These are phyloP conservation scores for Rhizopus arrhizus DNA, from an alignment of 371 early-diverging fungal genomes.

Conservation along the genomic window DNA sequence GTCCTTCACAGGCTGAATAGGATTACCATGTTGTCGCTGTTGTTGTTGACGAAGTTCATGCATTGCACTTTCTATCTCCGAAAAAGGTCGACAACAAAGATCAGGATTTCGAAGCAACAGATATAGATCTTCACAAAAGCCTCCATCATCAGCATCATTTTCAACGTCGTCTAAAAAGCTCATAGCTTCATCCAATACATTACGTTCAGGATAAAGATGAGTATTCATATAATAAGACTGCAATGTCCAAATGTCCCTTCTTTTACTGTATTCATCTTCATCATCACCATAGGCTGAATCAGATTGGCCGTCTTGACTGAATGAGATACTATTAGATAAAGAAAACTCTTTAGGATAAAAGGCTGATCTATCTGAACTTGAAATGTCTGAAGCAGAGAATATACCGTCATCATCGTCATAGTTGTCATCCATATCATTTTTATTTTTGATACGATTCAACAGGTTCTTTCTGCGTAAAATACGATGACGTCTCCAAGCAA, in stretches of 20 bases:
- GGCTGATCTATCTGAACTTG: too few relatives aligned
- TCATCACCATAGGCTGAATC: not conserved
- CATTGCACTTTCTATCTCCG: conserved; percentile 29
- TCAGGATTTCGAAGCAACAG: conserved; percentile 24
- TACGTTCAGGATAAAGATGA: conserved; percentile 16
- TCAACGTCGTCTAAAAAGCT: conserved; percentile 27
- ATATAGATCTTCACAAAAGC: conserved; percentile 28
- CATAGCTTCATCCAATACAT: conserved; percentile 41
- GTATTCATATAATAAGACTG: not conserved
- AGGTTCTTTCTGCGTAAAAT: too few relatives aligned
- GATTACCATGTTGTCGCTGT: not conserved
- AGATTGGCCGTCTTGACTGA: not conserved
- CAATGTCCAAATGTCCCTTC: not conserved
- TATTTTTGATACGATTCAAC: too few relatives aligned
- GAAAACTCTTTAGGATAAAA: too few relatives aligned
- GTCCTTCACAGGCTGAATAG: not conserved
- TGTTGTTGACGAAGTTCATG: conserved; percentile 25
- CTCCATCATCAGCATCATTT: conserved; percentile 24
- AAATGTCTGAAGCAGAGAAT: too few relatives aligned
- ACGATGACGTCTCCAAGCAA: conserved; percentile 8
- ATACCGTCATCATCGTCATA: too few relatives aligned
- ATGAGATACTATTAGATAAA: too few relatives aligned
- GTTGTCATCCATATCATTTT: too few relatives aligned
- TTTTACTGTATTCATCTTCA: not conserved
- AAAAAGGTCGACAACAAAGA: conserved; percentile 24